Conservation (phyloP, 2,329 filamentous ascomycete genomes). For the Neonectria coccinea region DNA sequence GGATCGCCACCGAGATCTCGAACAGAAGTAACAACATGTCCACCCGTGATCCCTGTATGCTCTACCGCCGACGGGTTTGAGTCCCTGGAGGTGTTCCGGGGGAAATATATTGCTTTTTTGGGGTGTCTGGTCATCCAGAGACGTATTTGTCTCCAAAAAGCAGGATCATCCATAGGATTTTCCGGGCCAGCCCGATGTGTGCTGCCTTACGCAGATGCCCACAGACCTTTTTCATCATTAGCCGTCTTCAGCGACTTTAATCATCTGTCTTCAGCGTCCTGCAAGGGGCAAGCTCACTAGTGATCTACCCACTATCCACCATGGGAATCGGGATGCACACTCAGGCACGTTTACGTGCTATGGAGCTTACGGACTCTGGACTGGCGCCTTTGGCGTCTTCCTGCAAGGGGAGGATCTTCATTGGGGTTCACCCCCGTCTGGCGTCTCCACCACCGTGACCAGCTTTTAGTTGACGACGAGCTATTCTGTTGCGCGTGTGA, state of each 20-base stretch:
- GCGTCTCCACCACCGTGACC: background rate
- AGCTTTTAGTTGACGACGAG: background rate
- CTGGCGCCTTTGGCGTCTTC: constrained; percentile 1
- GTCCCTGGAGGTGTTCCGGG: constrained; percentile 2
- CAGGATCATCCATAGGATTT: background rate
- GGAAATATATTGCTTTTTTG: constrained; percentile 18
- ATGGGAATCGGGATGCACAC: background rate
- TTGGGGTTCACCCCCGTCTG: background rate
- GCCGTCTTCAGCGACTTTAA: constrained; percentile 5
- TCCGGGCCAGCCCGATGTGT: background rate
- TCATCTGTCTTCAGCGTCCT: constrained; percentile 12
- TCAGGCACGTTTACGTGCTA: background rate
- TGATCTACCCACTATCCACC: background rate
- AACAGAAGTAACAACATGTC: constrained; percentile 12
- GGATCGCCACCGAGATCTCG: constrained; percentile 24
- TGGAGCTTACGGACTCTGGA: background rate
- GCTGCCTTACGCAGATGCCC: background rate
- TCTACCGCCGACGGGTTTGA: background rate
- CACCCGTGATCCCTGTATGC: constrained; percentile 17
- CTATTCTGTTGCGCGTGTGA: constrained; percentile 7
- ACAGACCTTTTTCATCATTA: constrained; percentile 6
- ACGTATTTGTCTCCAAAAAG: too few relatives aligned
- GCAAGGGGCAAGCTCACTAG: constrained; percentile 10
- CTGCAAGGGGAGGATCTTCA: constrained; percentile 2
- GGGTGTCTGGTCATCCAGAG: background rate